Conservation (phyloP, 202 grass and related monocot genomes). For the Dendrocalamus latiflorus region DNA sequence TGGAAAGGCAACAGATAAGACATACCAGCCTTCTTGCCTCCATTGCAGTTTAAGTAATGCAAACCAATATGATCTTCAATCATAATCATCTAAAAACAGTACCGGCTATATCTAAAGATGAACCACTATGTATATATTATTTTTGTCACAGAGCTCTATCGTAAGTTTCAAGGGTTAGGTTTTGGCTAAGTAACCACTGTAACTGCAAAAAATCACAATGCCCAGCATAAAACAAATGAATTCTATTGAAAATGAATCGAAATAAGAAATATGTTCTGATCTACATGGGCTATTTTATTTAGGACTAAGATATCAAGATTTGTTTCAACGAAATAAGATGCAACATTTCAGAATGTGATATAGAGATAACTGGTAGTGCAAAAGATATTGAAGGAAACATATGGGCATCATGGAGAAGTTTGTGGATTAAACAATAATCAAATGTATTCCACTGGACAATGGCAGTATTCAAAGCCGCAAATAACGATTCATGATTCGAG, state of each 20-base stretch:
- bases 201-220: neutral
- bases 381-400: neutral
- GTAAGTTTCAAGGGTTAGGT: neutral
- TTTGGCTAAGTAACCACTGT: neutral
- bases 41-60: neutral
- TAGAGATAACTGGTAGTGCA: neutral
- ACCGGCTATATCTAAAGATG: neutral
- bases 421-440: neutral
- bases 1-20: constrained; percentile 25
- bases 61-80: neutral
- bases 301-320: neutral
- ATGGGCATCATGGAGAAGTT: neutral
- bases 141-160: neutral
- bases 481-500: neutral
- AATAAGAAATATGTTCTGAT: neutral
- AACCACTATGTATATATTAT: neutral
- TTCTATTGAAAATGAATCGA: neutral
- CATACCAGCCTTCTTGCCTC: neutral
- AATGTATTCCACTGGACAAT: neutral
- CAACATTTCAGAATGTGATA: neutral
- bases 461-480: neutral
- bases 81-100: neutral
- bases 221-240: neutral
- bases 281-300: neutral
- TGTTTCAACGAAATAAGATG: neutral